Base-by-base conservation (phyloP, 2,329 filamentous ascomycete species). In the Xylariales sp. region DNA sequence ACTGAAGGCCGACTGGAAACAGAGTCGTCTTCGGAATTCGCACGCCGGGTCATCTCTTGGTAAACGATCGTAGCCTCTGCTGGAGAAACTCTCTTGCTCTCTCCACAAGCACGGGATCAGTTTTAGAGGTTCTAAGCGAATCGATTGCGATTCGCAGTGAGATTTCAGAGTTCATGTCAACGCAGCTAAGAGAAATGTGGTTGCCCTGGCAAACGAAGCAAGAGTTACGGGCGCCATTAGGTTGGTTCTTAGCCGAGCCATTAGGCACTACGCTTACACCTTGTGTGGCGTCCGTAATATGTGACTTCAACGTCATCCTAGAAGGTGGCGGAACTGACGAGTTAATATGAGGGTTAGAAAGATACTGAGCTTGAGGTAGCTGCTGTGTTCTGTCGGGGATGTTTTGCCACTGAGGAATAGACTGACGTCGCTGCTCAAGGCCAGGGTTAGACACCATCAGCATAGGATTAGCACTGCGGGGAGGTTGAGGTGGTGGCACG, bases 81-180 rank as follows among this genome's bases (percentile, higher is more conserved):
- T 20, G n/a, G 16, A 40, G 29, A 7, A 11, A 11, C 18, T 8
- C 10, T 21, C 16, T 40, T 11, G 18, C 7, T n/a, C 8, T 11
- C 18, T 32, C 25, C 16, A 49, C 21, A 6, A 22, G 15, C 4
- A 42, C 29, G 0, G 31, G 9, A 12, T 50, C 36, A 11, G 33
- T 41, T 12, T 41, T 27, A 10, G 40, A 22, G 4, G 44, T 25
- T 20, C 56, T 52, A 7, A 61, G 46, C 21, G 39, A 40, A 42
- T 61, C 58, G 19, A 62, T 47, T 4, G 54, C 56, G 10, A 61
- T 12, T 14, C 59, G 50, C 31, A 62, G 22, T 3, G 52, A 54
- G 7, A 53, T 38, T 28, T 58, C 53, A 1, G 52, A 56, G 32
- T 48, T 48, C 1, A 54, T 34, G 38, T 59, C 34, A 20, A 59